These are phyloP conservation scores for Populus alba DNA, from an alignment of 345 rosid species.

Conservation along the genomic window DNA sequence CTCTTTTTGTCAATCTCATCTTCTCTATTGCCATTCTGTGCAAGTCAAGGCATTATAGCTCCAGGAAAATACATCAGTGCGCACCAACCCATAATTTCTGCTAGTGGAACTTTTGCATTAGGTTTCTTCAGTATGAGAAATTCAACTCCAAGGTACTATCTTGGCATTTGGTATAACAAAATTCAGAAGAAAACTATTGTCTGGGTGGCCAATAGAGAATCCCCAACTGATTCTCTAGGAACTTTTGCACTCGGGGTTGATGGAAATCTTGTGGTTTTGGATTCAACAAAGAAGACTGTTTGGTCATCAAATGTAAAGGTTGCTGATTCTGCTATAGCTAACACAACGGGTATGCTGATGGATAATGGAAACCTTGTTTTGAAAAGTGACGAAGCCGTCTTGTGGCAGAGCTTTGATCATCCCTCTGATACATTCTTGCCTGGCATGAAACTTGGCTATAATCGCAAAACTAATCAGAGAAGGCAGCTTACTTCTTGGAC, in stretches of 20 bases:
- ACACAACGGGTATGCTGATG: background rate
- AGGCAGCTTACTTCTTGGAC: background rate
- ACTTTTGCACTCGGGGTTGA: background rate
- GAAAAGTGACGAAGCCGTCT: background rate
- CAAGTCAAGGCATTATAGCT: too few species aligned
- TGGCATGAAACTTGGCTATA: background rate
- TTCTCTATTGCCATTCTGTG: too few species aligned
- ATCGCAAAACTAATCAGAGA: background rate
- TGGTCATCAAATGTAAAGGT: background rate
- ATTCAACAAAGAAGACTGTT: background rate
- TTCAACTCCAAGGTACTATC: too few species aligned
- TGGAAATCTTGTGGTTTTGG: background rate
- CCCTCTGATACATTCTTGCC: constrained; percentile 9
- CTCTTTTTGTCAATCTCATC: too few species aligned
- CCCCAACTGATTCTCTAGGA: background rate
- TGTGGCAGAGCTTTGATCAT: constrained; percentile 15
- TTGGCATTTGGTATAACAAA: background rate
- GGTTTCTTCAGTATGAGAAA: too few species aligned
- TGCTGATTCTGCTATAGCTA: background rate
- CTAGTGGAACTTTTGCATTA: too few species aligned
- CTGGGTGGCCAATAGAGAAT: background rate
- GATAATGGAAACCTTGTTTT: background rate
- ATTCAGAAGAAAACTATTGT: background rate
- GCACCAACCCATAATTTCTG: too few species aligned
- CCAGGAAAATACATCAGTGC: too few species aligned